These are phyloP conservation scores for Prunus dulcis DNA, from an alignment of 306 rosid genomes.

Conservation along the genomic window DNA sequence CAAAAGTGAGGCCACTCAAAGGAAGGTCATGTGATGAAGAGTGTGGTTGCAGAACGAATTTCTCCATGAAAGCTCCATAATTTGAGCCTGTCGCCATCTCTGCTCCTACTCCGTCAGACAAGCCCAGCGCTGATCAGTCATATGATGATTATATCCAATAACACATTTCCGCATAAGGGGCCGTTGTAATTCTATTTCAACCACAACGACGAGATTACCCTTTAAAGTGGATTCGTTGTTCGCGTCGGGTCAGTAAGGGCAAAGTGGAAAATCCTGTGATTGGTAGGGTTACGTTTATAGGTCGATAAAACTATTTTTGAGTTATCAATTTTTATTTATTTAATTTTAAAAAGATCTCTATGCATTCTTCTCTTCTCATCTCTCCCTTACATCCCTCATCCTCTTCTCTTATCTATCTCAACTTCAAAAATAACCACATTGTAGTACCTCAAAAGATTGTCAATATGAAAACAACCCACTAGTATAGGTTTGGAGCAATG, in stretches of 20 bases:
- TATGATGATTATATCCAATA: neutral
- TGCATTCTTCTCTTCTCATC: too few species aligned
- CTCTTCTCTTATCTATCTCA: too few species aligned
- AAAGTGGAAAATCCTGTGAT: neutral
- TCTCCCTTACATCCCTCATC: too few species aligned
- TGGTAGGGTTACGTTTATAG: neutral
- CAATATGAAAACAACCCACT: too few species aligned
- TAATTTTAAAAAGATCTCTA: too few species aligned
- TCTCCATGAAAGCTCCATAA: constrained; percentile 74
- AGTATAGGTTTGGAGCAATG: too few species aligned
- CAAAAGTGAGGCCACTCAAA: constrained; percentile 71
- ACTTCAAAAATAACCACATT: too few species aligned
- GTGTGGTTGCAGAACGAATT: constrained; percentile 53
- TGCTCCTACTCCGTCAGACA: constrained; percentile 6
- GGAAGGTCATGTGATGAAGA: constrained; percentile 51
- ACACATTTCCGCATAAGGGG: too few species aligned
- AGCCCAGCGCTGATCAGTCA: neutral
- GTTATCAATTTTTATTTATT: too few species aligned
- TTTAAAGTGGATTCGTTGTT: neutral
- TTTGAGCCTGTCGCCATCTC: constrained; percentile 46
- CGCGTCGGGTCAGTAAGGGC: neutral
- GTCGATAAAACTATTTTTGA: too few species aligned
- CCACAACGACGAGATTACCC: neutral
- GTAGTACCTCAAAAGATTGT: too few species aligned
- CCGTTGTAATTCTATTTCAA: neutral